Conservation (phyloP, 805 yeast genomes). For the Suhomyces faveliae region DNA sequence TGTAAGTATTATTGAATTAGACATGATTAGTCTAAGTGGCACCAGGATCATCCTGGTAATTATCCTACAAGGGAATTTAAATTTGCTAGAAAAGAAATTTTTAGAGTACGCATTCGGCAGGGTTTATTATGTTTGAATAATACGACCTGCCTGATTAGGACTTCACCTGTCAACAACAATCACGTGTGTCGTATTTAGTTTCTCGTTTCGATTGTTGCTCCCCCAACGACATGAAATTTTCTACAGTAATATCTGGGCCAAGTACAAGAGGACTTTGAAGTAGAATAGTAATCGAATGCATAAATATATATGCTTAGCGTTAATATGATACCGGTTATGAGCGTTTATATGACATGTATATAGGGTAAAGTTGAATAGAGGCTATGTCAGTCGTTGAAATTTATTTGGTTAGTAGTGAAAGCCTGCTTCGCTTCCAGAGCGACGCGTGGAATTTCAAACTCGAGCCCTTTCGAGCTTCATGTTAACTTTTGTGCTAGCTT, state of each 20-base stretch:
- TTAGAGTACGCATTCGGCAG: background rate
- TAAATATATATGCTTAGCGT: background rate
- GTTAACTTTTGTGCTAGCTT: conserved; percentile 21
- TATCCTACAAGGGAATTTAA: background rate
- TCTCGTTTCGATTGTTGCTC: background rate
- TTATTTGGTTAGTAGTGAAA: background rate
- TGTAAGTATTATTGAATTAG: background rate
- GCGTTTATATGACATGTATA: background rate
- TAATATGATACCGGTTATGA: background rate
- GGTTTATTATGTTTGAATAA: background rate
- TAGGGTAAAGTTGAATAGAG: background rate
- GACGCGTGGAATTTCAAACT: conserved; percentile 4
- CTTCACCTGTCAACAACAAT: background rate
- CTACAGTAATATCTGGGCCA: background rate
- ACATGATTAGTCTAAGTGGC: background rate
- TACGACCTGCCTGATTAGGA: background rate
- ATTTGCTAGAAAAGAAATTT: background rate
- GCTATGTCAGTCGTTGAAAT: background rate
- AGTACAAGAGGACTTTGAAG: background rate
- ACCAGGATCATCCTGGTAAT: background rate
- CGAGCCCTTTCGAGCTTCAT: conserved; percentile 23
- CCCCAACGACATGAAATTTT: background rate
- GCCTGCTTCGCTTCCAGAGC: conserved; percentile 1
- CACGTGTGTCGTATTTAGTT: background rate
- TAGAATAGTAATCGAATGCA: background rate